These are phyloP conservation scores for Xylaria sp. DNA, from an alignment of 2,329 filamentous ascomycete species.

Conservation along the genomic window DNA sequence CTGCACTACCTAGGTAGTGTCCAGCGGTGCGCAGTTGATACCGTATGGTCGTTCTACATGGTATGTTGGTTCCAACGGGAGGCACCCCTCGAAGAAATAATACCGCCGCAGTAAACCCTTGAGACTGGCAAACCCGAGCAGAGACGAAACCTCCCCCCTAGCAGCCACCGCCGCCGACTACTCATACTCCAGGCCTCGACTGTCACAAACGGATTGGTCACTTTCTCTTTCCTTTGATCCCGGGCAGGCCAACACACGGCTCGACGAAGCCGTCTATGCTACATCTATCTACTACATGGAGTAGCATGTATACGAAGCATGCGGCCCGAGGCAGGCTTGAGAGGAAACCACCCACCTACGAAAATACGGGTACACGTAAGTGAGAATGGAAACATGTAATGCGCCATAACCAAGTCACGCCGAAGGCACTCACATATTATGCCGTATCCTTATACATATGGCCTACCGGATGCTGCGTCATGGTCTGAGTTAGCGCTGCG, in stretches of 20 bases:
- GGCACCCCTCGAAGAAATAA: background rate
- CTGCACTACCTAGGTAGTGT: background rate
- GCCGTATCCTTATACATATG: background rate
- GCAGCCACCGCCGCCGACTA: background rate
- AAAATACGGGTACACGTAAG: background rate
- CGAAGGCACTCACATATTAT: conserved; percentile 1
- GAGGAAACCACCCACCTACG: background rate
- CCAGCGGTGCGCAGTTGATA: conserved; percentile 2
- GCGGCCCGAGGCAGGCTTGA: background rate
- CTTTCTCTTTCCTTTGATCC: conserved; percentile 2
- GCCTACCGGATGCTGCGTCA: conserved; percentile 24
- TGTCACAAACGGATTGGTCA: conserved; percentile 13
- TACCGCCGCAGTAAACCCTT: conserved; percentile 1
- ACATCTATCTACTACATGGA: background rate
- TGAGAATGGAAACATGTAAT: background rate
- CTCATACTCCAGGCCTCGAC: background rate
- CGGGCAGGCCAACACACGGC: conserved; percentile 4
- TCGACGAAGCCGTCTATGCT: conserved; percentile 1
- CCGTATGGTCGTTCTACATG: background rate
- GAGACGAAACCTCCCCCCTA: background rate
- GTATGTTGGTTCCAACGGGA: background rate
- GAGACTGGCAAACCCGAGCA: conserved; percentile 2
- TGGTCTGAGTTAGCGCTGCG: conserved; percentile 18
- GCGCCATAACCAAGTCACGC: conserved; percentile 5
- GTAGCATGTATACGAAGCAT: background rate